A percentile compares a stretch with the other conserved stretches of the same genome.
These are phyloP conservation scores for Globisporangium irregulare DNA, from an alignment of 352 stramenopile genomes.

Conservation along the genomic window DNA sequence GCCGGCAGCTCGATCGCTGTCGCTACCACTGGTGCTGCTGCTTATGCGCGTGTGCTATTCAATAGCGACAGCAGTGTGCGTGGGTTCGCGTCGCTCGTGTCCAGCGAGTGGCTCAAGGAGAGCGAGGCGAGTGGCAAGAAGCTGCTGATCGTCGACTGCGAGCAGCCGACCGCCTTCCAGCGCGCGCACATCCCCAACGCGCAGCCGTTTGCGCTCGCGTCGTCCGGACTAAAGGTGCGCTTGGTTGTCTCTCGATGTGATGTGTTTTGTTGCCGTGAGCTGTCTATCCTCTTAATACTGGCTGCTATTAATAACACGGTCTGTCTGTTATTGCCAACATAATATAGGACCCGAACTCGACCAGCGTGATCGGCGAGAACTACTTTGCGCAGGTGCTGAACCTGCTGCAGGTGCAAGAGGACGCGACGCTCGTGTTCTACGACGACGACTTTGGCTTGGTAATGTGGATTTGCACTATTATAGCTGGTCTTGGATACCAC, in stretches of 20 bases:
- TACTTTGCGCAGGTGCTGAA: constrained; percentile 48
- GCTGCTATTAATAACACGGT: neutral
- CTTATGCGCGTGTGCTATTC: neutral
- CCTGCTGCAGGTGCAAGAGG: constrained; percentile 36
- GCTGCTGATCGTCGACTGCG: constrained; percentile 56
- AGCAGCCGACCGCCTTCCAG: constrained; percentile 46
- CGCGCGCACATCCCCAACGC: constrained; percentile 51
- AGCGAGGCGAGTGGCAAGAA: constrained; percentile 18
- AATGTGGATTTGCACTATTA: neutral
- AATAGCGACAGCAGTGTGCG: constrained; percentile 33
- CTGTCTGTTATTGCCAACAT: neutral
- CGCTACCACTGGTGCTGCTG: neutral
- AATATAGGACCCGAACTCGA: constrained; percentile 31
- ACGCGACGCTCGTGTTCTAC: constrained; percentile 75
- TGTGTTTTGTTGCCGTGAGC: no score
- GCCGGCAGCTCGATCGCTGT: neutral
- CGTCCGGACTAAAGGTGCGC: constrained; percentile 49
- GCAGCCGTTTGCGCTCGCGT: constrained; percentile 37
- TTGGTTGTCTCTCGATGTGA: neutral
- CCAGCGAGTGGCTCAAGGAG: constrained; percentile 36
- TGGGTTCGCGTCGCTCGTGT: constrained; percentile 35
- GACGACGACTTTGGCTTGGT: constrained; percentile 72
- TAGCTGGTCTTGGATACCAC: neutral
- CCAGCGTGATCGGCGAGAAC: constrained; percentile 36
- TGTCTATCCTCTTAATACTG: neutral